Base-by-base conservation (phyloP, 139 green algal species). In the Chlamydomonas eustigma region DNA sequence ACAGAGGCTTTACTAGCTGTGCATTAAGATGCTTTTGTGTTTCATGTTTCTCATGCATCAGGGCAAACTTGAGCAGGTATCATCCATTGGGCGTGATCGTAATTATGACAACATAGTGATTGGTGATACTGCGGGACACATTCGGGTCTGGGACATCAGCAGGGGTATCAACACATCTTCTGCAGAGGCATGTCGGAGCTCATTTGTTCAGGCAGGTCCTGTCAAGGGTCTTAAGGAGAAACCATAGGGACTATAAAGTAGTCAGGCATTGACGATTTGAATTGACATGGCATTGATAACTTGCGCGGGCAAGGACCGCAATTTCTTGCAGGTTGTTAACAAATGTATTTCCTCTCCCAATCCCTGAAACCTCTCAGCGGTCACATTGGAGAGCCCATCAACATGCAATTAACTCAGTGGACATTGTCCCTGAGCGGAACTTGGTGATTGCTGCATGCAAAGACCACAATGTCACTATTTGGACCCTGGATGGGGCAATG, bases 381-480 rank as follows among this genome's bases (percentile, higher is more conserved):
- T 72, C 22, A 33, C 85, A 89, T 50, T 93, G 89, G 88, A 79
- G 84, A 18, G 85, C 84, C 0, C 82, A 85, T 33, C 39, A 85
- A 1, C 28, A 37, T 2, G 71, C 75, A 3, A 78, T 93, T 22
- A 78, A 81, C 71, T 75, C 75, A n/a, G 22, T 93, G 44, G 78
- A 85, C 32, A 66, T 84, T 50, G 70, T 92, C 36, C 70, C 79
- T 37, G 68, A 34, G 0, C 58, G 71, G 35, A 71, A 77, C 6
- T 79, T 94, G 51, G 68, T 94, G 36, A 71, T 94, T 52, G 80
- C 77, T 4, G 84, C 67, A 0, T 81, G 78, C 25, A 81, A 83
- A 33, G 90, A 94, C 76, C 78, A 74, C 73, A 89, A 85, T 65
- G 82, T 91, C 35, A 78, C 81, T 12, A 52, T 94, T 2, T 94